Conservation (phyloP, 2,329 filamentous ascomycete genomes). For the Orbilia brochopaga region DNA sequence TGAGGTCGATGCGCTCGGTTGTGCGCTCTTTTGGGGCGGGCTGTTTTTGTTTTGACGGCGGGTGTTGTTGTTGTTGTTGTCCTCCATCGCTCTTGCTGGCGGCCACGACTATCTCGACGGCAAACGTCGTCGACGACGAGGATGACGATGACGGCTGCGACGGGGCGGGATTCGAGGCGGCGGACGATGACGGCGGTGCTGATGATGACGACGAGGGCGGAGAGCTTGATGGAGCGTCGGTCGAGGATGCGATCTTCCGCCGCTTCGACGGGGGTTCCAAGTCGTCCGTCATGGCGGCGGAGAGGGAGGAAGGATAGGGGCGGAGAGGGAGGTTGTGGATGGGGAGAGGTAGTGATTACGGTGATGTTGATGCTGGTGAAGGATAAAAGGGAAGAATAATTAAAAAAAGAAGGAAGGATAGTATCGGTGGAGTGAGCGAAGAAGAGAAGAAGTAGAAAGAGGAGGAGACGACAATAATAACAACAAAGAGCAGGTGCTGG, state of each 20-base stretch:
- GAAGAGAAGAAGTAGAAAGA: conserved; percentile 50
- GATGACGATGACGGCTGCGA: neutral
- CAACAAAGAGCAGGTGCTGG: neutral
- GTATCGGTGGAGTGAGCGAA: conserved; percentile 38
- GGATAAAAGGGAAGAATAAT: conserved; percentile 41
- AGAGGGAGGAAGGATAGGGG: conserved; percentile 57
- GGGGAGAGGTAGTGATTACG: conserved; percentile 32
- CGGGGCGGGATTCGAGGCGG: conserved; percentile 20
- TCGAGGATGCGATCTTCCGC: conserved; percentile 65
- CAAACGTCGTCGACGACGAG: conserved; percentile 23
- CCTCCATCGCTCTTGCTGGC: conserved; percentile 23
- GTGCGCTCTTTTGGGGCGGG: conserved; percentile 61
- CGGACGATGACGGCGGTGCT: neutral
- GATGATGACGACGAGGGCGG: too few relatives aligned
- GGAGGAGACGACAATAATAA: conserved; percentile 42
- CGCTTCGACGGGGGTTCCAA: conserved; percentile 77
- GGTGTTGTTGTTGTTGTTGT: conserved; percentile 38
- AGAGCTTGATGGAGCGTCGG: too few relatives aligned
- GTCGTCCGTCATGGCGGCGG: conserved; percentile 61
- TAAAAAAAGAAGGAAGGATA: conserved; percentile 47
- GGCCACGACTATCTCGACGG: conserved; percentile 43
- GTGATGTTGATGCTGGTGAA: conserved; percentile 20
- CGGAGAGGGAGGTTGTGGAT: conserved; percentile 56
- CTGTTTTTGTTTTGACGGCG: conserved; percentile 29
- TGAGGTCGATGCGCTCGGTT: conserved; percentile 80